These are phyloP conservation scores for Lepidium sativum DNA, from an alignment of 345 rosid genomes.

Conservation along the genomic window DNA sequence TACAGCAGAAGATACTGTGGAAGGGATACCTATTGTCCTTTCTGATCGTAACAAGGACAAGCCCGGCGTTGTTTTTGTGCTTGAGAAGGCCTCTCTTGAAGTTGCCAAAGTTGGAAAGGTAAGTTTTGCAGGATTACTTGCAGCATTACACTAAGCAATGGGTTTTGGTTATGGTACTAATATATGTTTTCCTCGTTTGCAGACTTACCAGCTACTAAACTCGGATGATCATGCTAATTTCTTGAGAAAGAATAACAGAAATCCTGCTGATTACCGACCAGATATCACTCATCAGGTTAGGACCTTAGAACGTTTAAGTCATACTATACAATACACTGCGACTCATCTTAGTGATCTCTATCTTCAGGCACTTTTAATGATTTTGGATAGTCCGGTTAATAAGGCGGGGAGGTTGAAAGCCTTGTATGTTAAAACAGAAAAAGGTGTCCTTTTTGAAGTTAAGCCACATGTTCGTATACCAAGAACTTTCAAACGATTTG, in stretches of 20 bases:
- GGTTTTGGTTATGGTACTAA: not conserved
- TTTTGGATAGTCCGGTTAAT: conserved; percentile 77
- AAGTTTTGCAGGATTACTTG: not conserved
- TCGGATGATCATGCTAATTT: conserved; percentile 86
- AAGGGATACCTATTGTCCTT: conserved; percentile 48
- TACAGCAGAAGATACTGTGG: conserved; percentile 26
- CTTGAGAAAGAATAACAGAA: conserved; percentile 58
- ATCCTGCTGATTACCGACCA: conserved; percentile 78
- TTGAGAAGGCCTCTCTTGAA: conserved; percentile 80
- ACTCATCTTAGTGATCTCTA: not conserved
- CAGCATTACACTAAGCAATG: not conserved
- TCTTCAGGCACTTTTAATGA: conserved; percentile 64
- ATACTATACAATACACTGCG: not conserved
- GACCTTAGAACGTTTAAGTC: not conserved
- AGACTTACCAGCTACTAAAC: conserved; percentile 77
- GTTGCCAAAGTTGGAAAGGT: conserved; percentile 99
- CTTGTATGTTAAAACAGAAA: conserved; percentile 70
- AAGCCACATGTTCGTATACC: conserved; percentile 86
- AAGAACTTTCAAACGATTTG: conserved; percentile 72
- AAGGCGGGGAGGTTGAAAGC: conserved; percentile 83
- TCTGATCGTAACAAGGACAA: conserved; percentile 24
- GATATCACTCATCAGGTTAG: conserved; percentile 80
- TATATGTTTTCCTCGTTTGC: conserved; percentile 16
- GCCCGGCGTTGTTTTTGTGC: conserved; percentile 55
- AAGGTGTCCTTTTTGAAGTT: conserved; percentile 83